These are phyloP conservation scores for Xylariaceae sp. DNA, from an alignment of 2,329 filamentous ascomycete species.

Conservation along the genomic window DNA sequence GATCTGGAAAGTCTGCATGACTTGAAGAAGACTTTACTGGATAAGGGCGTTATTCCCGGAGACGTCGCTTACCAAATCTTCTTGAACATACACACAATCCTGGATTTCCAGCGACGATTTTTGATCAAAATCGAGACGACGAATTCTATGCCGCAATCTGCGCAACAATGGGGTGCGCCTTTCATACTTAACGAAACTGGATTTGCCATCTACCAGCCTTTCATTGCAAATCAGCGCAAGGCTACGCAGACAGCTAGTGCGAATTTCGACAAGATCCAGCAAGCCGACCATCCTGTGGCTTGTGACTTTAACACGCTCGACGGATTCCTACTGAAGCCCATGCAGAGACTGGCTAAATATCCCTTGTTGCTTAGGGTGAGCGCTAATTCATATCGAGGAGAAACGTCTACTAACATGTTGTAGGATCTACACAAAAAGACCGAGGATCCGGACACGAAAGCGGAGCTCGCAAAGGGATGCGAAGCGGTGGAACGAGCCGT, in stretches of 20 bases:
- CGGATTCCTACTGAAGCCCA: constrained; percentile 91
- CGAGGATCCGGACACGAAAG: constrained; percentile 63
- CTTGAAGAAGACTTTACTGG: constrained; percentile 83
- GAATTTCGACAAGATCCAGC: constrained; percentile 80
- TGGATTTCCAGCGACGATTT: constrained; percentile 93
- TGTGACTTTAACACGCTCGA: constrained; percentile 82
- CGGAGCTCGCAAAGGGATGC: constrained; percentile 71
- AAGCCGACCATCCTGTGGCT: constrained; percentile 72
- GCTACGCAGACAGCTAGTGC: constrained; percentile 79
- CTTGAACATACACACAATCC: constrained; percentile 86
- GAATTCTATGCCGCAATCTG: constrained; percentile 69
- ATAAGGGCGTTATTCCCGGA: constrained; percentile 80
- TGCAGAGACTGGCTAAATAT: constrained; percentile 93
- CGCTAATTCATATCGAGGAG: constrained; percentile 1
- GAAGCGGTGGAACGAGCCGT: constrained; percentile 77
- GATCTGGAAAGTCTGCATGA: constrained; percentile 92
- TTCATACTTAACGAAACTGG: constrained; percentile 80
- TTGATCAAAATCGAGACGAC: constrained; percentile 94
- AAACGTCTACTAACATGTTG: constrained; percentile 25
- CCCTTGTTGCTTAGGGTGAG: constrained; percentile 78
- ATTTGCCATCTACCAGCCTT: constrained; percentile 92
- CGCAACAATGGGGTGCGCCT: constrained; percentile 91
- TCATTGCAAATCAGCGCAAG: constrained; percentile 93
- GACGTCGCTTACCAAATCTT: constrained; percentile 94
- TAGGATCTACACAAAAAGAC: constrained; percentile 79